Evolutionary conservation across 441 rosid species (phyloP), one percentile per base, ranked within the genome.

Genomic region (Daphne laureola): DNA sequence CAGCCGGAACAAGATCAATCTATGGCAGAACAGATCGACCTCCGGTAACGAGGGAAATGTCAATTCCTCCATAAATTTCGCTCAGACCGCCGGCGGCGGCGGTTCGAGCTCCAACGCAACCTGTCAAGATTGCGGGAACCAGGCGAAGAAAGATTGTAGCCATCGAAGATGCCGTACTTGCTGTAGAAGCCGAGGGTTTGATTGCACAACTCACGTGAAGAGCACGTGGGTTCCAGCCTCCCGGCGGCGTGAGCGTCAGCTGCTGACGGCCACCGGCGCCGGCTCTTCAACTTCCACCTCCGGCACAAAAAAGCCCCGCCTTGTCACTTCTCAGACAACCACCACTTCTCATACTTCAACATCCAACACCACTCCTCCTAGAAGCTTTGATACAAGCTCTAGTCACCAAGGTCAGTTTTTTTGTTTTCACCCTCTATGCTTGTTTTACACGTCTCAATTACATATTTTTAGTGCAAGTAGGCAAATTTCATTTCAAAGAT

Each of bases 221-320:
- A 89, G 97, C 86, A 93, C 98, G 43, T 93, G 98, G 98, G 96
- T 93, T 0, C 80, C 98, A 3, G 96, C 99, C 0, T 78, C 95
- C 1, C 55, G 95, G 59, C 58, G 99, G 61, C 67, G 99, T 54
- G 99, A 93, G 67, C 83, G 97, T 17, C 95, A 90, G 72, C 77
- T 81, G 17, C 70, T 84, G 71, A 63, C 70, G 0, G 25, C 71
- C 17, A 62, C 70, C 0, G 62, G 47, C 0, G 71, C 72, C 43
- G 78, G 74, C 15, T 70, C 74, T 8, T 79, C 96, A 7, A 82
- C 63, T 26, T 90, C 96, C 4, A 87, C 87, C 12, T 82, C 86
- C 57, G 72, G 91, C 26, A 68, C 73, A 4, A 90, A 90, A 71
- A 90, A 83, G 72, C 88, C 92, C 14, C 74, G 96, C 64, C 86